Evolutionary conservation across 345 rosid species (phyloP).

Genomic region (Alliaria petiolata): DNA sequence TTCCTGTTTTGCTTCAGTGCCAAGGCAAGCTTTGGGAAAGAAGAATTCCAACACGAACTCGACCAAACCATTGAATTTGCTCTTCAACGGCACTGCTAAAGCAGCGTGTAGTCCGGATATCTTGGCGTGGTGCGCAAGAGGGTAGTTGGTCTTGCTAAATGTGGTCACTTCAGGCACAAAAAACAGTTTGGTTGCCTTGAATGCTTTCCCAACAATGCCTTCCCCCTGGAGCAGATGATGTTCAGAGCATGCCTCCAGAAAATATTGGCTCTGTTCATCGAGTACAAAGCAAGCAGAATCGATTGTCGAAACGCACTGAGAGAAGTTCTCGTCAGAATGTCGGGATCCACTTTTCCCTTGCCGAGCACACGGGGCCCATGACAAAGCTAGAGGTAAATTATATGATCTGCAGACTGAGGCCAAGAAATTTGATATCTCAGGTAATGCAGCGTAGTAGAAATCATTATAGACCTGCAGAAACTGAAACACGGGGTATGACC

Average conservation of each 20-base stretch:
- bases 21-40: slow-evolving; percentile 65
- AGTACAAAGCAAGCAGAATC: slow-evolving; percentile 65
- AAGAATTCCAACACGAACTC: slow-evolving; percentile 84
- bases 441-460: slow-evolving; percentile 48
- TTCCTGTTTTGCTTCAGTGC: slow-evolving; percentile 41
- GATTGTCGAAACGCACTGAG: slow-evolving; percentile 56
- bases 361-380: slow-evolving; percentile 68
- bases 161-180: slow-evolving; percentile 61
- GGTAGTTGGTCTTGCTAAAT: slow-evolving; percentile 67
- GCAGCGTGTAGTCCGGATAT: slow-evolving; percentile 69
- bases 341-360: slow-evolving; percentile 68
- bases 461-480: slow-evolving; percentile 52
- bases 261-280: slow-evolving; percentile 37
- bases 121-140: slow-evolving; percentile 84
- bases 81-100: slow-evolving; percentile 65
- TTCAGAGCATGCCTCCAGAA: slow-evolving; percentile 79
- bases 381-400: slow-evolving; percentile 71
- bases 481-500: slow-evolving; percentile 21
- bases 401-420: slow-evolving; percentile 54
- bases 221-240: slow-evolving; percentile 69
- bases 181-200: slow-evolving; percentile 49
- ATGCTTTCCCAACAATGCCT: slow-evolving; percentile 86
- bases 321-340: slow-evolving; percentile 59
- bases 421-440: slow-evolving; percentile 52
- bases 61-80: slow-evolving; percentile 39